phyloP scores from a whole-genome alignment of 2,329 filamentous ascomycete species.

The Parastagonospora avenae region DNA sequence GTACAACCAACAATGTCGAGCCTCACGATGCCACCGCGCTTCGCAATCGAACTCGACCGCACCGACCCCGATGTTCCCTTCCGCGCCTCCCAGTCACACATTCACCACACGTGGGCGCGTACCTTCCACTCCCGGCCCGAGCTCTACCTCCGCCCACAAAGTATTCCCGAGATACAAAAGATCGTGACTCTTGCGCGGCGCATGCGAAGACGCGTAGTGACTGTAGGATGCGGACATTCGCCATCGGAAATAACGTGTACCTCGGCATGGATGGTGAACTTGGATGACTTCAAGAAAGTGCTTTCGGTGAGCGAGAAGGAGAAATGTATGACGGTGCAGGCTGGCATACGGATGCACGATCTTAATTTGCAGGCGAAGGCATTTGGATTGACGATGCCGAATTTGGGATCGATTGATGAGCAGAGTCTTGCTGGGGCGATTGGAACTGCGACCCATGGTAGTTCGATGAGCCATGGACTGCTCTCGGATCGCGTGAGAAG shows the following conservation, averaged over 20 bases:
- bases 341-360: slow-evolving; percentile 81
- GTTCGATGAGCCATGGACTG: slow-evolving; percentile 80
- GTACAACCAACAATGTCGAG: slow-evolving; percentile 25
- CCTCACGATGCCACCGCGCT: slow-evolving; percentile 42
- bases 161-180: slow-evolving; percentile 81
- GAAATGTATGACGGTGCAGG: slow-evolving; percentile 75
- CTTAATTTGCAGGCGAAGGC: slow-evolving; percentile 76
- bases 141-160: slow-evolving; percentile 85
- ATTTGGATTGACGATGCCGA: slow-evolving; percentile 82
- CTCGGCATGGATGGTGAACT: slow-evolving; percentile 90
- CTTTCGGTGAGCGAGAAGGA: slow-evolving; percentile 70
- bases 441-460: slow-evolving; percentile 91
- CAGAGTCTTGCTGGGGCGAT: slow-evolving; percentile 94
- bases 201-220: slow-evolving; percentile 81
- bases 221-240: slow-evolving; percentile 90
- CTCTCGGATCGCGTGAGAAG: slow-evolving; percentile 77
- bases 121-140: slow-evolving; percentile 90
- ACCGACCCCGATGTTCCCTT: slow-evolving; percentile 73
- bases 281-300: slow-evolving; percentile 80
- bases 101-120: slow-evolving; percentile 92
- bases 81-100: slow-evolving; percentile 71
- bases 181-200: slow-evolving; percentile 77
- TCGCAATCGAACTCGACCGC: slow-evolving; percentile 61
- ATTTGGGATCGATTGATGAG: slow-evolving; percentile 91
- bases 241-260: slow-evolving; percentile 92